These are phyloP conservation scores for Jimgerdemannia flammicorona DNA, from an alignment of 192 early-diverging fungal genomes.

Conservation along the genomic window DNA sequence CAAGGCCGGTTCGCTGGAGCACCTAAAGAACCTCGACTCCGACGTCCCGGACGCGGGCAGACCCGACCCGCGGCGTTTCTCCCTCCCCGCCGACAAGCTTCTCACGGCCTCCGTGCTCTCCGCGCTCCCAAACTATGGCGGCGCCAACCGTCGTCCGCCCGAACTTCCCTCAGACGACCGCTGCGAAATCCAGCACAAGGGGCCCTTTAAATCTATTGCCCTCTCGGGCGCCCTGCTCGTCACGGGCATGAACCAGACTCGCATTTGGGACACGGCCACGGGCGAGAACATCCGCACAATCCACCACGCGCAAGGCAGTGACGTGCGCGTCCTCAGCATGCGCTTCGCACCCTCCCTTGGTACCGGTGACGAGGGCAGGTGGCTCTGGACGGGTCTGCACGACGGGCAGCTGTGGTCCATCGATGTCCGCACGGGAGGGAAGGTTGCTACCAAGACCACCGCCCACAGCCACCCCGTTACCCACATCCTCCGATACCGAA, in stretches of 20 bases:
- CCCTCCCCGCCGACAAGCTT: conserved; percentile 1
- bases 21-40: neutral
- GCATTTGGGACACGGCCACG: conserved; percentile 36
- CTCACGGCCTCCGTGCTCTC: conserved; percentile 12
- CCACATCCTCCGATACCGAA: conserved; percentile 50
- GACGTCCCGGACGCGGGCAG: neutral
- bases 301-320: conserved; percentile 48
- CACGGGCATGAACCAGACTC: conserved; percentile 40
- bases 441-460: conserved; percentile 32
- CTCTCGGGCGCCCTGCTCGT: conserved; percentile 44
- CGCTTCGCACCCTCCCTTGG: conserved; percentile 51
- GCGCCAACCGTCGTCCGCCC: conserved; percentile 11
- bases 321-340: conserved; percentile 26
- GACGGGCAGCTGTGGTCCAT: conserved; percentile 59
- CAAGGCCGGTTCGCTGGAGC: neutral
- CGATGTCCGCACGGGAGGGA: conserved; percentile 35
- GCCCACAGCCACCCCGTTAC: conserved; percentile 45
- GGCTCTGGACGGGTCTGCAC: conserved; percentile 60
- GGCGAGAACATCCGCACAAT: conserved; percentile 45
- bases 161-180: conserved; percentile 11
- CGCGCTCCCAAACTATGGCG: conserved; percentile 2
- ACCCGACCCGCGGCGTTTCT: neutral
- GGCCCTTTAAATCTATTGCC: conserved; percentile 42
- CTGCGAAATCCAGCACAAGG: conserved; percentile 42
- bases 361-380: conserved; percentile 52